Percentiles rank a stretch among this genome's conserved stretches.
Conservation (phyloP, 2,329 filamentous ascomycete genomes). For the Colletotrichum costaricense region DNA sequence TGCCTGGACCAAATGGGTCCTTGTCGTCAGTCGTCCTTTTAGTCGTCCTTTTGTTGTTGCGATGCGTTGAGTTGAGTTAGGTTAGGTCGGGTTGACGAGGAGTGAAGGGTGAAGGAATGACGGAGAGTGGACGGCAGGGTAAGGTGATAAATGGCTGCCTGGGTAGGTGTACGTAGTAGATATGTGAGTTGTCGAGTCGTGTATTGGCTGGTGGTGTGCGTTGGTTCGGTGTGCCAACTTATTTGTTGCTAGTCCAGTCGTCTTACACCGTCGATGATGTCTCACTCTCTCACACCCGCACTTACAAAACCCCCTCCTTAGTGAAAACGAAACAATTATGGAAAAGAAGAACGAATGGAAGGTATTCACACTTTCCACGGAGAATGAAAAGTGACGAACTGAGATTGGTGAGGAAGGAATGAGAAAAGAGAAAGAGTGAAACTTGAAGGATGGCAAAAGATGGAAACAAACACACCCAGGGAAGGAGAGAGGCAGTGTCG, state of each 20-base stretch:
- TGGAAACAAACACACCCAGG: neutral
- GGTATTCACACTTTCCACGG: neutral
- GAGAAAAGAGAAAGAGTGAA: neutral
- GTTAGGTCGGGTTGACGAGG: neutral
- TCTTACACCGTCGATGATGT: slow-evolving; percentile 3
- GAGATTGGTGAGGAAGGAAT: neutral
- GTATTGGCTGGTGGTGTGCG: neutral
- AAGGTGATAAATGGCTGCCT: slow-evolving; percentile 24
- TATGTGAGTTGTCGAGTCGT: neutral
- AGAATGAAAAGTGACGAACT: neutral
- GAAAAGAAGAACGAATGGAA: neutral
- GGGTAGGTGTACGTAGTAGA: neutral
- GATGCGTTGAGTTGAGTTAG: neutral
- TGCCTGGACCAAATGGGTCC: slow-evolving; percentile 11
- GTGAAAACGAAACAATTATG: neutral
- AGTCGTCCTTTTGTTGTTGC: neutral
- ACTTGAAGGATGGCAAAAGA: neutral
- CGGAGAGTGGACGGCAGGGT: neutral
- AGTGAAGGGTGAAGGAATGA: neutral
- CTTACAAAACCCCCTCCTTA: neutral
- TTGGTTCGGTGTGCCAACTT: neutral
- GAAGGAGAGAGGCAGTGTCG: neutral
- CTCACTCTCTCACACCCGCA: neutral
- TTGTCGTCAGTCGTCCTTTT: neutral
- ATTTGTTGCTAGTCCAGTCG: neutral